phyloP scores from a whole-genome alignment of 2,329 filamentous ascomycete genomes.

The Botrytis fragariae region DNA sequence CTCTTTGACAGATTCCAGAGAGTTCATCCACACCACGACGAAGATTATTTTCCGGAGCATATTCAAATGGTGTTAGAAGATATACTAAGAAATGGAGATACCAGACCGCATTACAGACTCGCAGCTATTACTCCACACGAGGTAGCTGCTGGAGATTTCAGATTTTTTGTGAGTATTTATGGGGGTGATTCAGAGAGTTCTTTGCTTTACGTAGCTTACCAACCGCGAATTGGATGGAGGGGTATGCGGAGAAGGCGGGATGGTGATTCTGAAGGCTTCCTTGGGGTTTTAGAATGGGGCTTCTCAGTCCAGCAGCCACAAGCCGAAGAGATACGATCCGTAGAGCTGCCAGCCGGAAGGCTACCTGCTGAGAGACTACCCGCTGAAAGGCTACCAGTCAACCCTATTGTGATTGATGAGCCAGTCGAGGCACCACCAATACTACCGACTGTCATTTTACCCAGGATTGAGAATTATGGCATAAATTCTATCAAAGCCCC shows the following conservation, averaged over 20 bases:
- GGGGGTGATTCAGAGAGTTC: neutral
- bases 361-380: too few species aligned
- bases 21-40: neutral
- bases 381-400: neutral
- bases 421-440: neutral
- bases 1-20: neutral
- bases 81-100: neutral
- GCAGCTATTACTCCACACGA: neutral
- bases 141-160: neutral
- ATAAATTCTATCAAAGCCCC: neutral
- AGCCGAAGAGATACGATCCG: too few species aligned
- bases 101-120: neutral
- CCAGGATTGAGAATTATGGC: neutral
- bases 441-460: neutral
- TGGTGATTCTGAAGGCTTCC: neutral
- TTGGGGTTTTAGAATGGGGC: neutral
- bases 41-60: neutral
- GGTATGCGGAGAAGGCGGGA: neutral
- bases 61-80: neutral
- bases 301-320: neutral
- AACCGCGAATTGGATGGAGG: neutral
- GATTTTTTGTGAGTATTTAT: neutral
- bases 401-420: neutral
- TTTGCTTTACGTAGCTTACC: neutral
- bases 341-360: too few species aligned